phyloP scores from a whole-genome alignment of 768 basidiomycete species.

The Trametes cubensis region DNA sequence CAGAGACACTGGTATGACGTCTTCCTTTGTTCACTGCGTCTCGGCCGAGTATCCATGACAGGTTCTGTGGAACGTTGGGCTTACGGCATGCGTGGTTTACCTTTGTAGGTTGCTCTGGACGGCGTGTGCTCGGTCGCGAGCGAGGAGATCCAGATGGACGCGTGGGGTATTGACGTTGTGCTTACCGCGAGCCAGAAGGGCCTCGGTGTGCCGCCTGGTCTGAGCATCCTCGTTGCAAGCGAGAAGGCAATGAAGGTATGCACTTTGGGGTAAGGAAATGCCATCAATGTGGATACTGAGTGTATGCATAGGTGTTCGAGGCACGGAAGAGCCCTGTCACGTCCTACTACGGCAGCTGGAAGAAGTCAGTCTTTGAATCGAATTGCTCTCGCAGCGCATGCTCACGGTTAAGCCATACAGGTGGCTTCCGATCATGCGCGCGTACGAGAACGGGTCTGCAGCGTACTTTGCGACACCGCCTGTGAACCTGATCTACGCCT shows the following conservation, averaged over 20 bases:
- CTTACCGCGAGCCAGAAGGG: conserved; percentile 90
- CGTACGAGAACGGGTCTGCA: conserved; percentile 79
- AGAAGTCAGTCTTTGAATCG: conserved; percentile 51
- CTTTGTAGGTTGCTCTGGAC: conserved; percentile 70
- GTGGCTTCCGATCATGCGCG: conserved; percentile 93
- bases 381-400: background rate
- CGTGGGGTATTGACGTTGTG: conserved; percentile 91
- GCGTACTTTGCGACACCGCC: conserved; percentile 96
- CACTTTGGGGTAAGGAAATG: conserved; percentile 8
- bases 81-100: background rate
- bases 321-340: conserved; percentile 63
- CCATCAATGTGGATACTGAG: background rate
- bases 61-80: background rate
- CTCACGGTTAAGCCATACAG: conserved; percentile 37
- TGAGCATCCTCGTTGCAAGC: conserved; percentile 84
- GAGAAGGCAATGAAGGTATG: conserved; percentile 71
- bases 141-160: conserved; percentile 93
- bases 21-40: conserved; percentile 4
- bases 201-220: conserved; percentile 89
- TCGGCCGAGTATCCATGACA: too few relatives aligned
- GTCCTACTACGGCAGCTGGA: conserved; percentile 91
- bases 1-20: conserved; percentile 72
- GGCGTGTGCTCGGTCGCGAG: conserved; percentile 96
- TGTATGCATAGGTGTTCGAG: conserved; percentile 54
- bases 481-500: conserved; percentile 92